These are phyloP conservation scores for Conticribra guillardii DNA, from an alignment of 108 stramenopile species.

Conservation along the genomic window DNA sequence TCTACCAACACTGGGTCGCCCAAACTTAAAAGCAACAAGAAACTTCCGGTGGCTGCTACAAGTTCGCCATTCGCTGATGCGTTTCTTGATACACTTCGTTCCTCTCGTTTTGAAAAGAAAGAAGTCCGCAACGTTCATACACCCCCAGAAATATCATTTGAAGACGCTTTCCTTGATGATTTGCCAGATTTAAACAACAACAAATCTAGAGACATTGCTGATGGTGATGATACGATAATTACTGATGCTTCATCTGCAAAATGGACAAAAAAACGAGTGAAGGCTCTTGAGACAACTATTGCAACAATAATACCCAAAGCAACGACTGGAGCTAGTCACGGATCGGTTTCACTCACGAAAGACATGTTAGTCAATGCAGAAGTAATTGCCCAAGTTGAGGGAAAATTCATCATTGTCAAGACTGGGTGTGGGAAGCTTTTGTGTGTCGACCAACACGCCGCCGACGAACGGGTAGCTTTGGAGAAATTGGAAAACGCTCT, in stretches of 20 bases:
- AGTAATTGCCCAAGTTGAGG: conserved; percentile 53
- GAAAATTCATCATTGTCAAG: conserved; percentile 52
- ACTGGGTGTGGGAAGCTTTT: conserved; percentile 36
- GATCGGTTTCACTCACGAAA: conserved; percentile 43
- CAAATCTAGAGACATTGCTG: not conserved
- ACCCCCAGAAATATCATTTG: conserved; percentile 20
- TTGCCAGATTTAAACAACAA: not conserved
- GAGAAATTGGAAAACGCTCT: conserved; percentile 47
- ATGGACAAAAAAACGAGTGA: conserved; percentile 40
- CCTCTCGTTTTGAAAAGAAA: not conserved
- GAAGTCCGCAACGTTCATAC: not conserved
- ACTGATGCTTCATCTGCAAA: conserved; percentile 2
- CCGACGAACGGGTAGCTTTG: conserved; percentile 50
- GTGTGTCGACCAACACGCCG: conserved; percentile 57
- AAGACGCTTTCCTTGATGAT: conserved; percentile 44
- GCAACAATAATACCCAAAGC: conserved; percentile 16
- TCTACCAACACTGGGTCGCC: not conserved
- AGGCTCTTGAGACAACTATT: conserved; percentile 20
- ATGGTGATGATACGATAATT: conserved; percentile 6
- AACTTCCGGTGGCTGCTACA: not conserved
- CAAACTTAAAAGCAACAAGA: not conserved
- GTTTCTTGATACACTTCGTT: conserved; percentile 18
- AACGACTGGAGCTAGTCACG: conserved; percentile 2
- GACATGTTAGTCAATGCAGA: conserved; percentile 43
- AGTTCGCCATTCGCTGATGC: conserved; percentile 39